phyloP scores from a whole-genome alignment of 2,329 filamentous ascomycete species.

The Arthrinium puccinioides region DNA sequence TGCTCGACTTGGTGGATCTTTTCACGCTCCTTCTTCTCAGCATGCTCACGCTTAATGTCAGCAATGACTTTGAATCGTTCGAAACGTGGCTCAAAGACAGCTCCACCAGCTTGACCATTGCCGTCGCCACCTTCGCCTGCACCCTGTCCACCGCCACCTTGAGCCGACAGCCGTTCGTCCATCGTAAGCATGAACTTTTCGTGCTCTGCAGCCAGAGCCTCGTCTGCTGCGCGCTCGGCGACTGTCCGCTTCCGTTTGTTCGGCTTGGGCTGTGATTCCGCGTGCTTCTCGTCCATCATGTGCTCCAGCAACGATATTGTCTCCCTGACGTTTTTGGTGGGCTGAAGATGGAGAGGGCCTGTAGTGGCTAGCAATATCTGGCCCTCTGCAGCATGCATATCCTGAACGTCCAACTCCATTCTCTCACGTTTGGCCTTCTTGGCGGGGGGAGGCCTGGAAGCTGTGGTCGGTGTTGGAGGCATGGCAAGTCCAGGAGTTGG shows the following conservation, averaged over 20 bases:
- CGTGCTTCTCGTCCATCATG: conserved; percentile 71
- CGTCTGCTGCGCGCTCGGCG: conserved; percentile 90
- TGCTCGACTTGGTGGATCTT: conserved; percentile 60
- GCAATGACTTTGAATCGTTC: conserved; percentile 88
- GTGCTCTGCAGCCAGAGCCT: conserved; percentile 80
- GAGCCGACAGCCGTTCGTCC: conserved; percentile 71
- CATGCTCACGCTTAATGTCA: conserved; percentile 71
- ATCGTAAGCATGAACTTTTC: conserved; percentile 90
- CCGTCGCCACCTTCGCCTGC: conserved; percentile 55
- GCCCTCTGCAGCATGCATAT: conserved; percentile 69
- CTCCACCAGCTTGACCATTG: conserved; percentile 63
- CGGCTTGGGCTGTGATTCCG: conserved; percentile 68
- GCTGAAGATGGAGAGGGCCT: conserved; percentile 69
- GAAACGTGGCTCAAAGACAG: conserved; percentile 79
- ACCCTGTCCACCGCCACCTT: conserved; percentile 48
- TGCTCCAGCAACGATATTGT: conserved; percentile 64
- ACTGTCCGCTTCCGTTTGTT: conserved; percentile 90
- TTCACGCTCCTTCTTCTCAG: conserved; percentile 70
- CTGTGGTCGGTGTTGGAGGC: conserved; percentile 32
- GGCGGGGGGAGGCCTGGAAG: conserved; percentile 50
- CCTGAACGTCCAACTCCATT: conserved; percentile 69
- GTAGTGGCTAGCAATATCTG: conserved; percentile 68
- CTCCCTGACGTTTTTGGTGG: conserved; percentile 61
- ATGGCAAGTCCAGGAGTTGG: conserved; percentile 47
- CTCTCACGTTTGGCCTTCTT: conserved; percentile 64